Conservation (phyloP, 1,284 basidiomycete genomes). For the Xerocomus nothofagi region DNA sequence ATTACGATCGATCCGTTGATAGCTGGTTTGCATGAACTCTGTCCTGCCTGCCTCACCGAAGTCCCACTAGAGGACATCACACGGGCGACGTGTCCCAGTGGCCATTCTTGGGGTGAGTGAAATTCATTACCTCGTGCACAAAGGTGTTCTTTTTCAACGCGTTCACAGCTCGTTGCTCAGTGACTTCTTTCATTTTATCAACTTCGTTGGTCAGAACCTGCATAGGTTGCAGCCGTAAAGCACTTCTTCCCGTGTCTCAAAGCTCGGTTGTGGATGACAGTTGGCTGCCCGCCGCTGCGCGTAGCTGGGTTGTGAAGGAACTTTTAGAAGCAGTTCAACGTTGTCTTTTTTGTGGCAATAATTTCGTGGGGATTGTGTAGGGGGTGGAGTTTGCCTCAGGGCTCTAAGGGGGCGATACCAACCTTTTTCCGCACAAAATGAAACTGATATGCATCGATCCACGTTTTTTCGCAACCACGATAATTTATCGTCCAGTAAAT, state of each 20-base stretch:
- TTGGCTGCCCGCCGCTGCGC: slow-evolving; percentile 47
- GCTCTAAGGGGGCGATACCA: slow-evolving; percentile 31
- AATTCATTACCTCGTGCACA: slow-evolving; percentile 24
- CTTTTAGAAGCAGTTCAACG: slow-evolving; percentile 61
- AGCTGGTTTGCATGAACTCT: slow-evolving; percentile 52
- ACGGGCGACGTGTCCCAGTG: slow-evolving; percentile 59
- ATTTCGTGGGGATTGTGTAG: slow-evolving; percentile 58
- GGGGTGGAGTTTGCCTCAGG: slow-evolving; percentile 9
- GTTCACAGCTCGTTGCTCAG: slow-evolving; percentile 60
- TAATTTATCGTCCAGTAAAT: slow-evolving; percentile 21
- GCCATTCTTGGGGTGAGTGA: slow-evolving; percentile 63
- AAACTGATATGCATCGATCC: slow-evolving; percentile 31
- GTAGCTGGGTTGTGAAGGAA: slow-evolving; percentile 63
- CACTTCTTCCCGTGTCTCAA: slow-evolving; percentile 54
- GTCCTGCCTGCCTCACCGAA: slow-evolving; percentile 64
- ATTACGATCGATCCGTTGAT: slow-evolving; percentile 33
- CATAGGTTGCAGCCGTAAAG: slow-evolving; percentile 68
- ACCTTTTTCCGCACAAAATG: slow-evolving; percentile 28
- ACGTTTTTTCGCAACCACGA: slow-evolving; percentile 31
- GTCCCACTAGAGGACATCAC: slow-evolving; percentile 58
- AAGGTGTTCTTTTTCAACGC: slow-evolving; percentile 19
- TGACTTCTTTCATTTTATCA: slow-evolving; percentile 69
- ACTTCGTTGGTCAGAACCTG: slow-evolving; percentile 69
- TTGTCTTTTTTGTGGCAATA: slow-evolving; percentile 67
- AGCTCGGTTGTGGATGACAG: slow-evolving; percentile 26